Base-by-base conservation (phyloP, 1,139 yeast genomes). In the Taphrina pruni region DNA sequence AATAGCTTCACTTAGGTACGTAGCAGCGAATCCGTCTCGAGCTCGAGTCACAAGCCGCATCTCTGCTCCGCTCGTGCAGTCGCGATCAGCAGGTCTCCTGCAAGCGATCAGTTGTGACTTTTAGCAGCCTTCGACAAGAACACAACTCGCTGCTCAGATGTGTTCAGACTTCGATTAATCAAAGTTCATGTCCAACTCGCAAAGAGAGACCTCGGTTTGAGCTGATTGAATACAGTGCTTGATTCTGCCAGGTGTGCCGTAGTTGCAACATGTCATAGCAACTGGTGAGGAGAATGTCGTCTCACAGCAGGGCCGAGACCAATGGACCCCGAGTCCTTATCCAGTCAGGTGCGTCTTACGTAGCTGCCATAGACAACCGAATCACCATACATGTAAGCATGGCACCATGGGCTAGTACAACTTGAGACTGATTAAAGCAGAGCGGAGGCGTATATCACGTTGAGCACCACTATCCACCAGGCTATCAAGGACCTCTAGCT, bases 381-480 rank as follows among this genome's bases (percentile, higher is more conserved):
- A 26, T 56, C 35, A 56, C 48, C n/a, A 41, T 56, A 7, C 60
- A 56, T 7, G 60, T 56, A 9, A 12, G 48, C 26, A 7, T 39
- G 43, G 3, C 32, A 26, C 32, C 32, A 26, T 26, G 32, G 2
- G 32, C 32, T 26, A 4, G 32, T 26, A 26, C 32, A 4, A 26
- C 32, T 26, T 4, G 4, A 26, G 32, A 26, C 32, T 26, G 32
- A 26, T 26, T 26, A 4, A 26, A 26, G 6, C 8, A 56, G 60
- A 39, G 17, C 11, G 60, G 60, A n/a, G 60, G 60, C 2, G 36
- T 41, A 11, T 56, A 56, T 41, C 60, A 39, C 17, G 48, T 56
- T 14, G 60, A 56, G 35, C 60, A 56, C 36, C 60, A 56, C 36
- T 56, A 56, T 41, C 60, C 46, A 12, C 43, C 58, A 3, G 43